These are phyloP conservation scores for Coemansia sp. DNA, from an alignment of 192 early-diverging fungal species.

Conservation along the genomic window DNA sequence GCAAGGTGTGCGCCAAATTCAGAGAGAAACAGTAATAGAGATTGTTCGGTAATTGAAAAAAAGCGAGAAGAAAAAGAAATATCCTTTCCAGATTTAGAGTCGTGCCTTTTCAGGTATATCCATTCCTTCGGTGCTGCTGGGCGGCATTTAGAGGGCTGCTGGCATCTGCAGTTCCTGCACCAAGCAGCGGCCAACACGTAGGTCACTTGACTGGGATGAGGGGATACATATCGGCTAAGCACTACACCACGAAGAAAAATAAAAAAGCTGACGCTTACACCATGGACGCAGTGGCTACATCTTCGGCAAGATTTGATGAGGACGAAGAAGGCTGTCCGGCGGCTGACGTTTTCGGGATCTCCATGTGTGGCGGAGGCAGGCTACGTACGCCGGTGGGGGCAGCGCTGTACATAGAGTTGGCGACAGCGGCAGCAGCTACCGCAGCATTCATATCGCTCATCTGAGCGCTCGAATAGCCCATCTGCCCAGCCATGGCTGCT, in stretches of 20 bases:
- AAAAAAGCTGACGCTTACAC: not conserved
- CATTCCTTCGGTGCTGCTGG: not conserved
- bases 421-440: not conserved
- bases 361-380: slow-evolving; percentile 23
- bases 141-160: not conserved
- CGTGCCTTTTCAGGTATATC: not conserved
- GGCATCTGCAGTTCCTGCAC: not conserved
- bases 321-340: not conserved
- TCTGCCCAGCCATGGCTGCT: slow-evolving; percentile 16
- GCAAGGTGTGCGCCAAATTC: not conserved
- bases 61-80: not conserved
- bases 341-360: slow-evolving; percentile 12
- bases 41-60: not conserved
- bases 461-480: slow-evolving; percentile 12
- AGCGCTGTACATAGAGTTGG: slow-evolving; percentile 14
- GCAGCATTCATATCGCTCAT: slow-evolving; percentile 8
- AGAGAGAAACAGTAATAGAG: not conserved
- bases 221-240: not conserved
- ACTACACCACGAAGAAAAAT: not conserved
- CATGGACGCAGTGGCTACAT: slow-evolving; percentile 41
- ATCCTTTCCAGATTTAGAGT: not conserved
- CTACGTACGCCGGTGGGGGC: slow-evolving; percentile 1
- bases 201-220: slow-evolving; percentile 30
- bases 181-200: not conserved
- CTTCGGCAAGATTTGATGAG: slow-evolving; percentile 39